phyloP scores from a whole-genome alignment of 2,329 filamentous ascomycete species.

The Laburnicola sp. region DNA sequence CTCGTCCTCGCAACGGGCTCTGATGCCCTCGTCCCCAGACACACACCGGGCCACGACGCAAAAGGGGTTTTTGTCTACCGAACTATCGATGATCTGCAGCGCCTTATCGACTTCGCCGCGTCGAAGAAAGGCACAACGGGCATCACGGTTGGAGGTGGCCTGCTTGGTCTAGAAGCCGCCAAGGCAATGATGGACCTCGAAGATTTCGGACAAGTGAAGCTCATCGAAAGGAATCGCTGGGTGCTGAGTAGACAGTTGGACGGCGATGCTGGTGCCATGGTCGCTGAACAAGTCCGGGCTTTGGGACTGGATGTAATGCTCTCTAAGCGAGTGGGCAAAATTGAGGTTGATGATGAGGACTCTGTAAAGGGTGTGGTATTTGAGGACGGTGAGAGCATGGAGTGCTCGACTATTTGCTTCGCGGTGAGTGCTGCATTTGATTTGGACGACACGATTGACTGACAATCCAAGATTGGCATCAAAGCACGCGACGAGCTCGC shows the following conservation, averaged over 20 bases:
- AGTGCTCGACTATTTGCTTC: constrained; percentile 83
- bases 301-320: constrained; percentile 80
- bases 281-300: constrained; percentile 77
- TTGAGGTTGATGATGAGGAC: constrained; percentile 69
- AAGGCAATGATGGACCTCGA: constrained; percentile 89
- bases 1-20: constrained; percentile 86
- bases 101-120: constrained; percentile 72
- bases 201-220: constrained; percentile 70
- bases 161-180: constrained; percentile 84
- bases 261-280: constrained; percentile 75
- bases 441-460: constrained; percentile 1
- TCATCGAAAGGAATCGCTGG: constrained; percentile 83
- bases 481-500: constrained; percentile 79
- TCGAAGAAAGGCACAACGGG: constrained; percentile 69
- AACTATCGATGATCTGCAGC: constrained; percentile 78
- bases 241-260: constrained; percentile 82
- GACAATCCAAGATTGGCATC: constrained; percentile 67
- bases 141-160: constrained; percentile 78
- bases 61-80: constrained; percentile 87
- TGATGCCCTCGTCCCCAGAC: constrained; percentile 72
- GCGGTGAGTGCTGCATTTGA: constrained; percentile 54
- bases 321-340: constrained; percentile 72
- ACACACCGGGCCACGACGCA: constrained; percentile 77
- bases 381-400: constrained; percentile 76
- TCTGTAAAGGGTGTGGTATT: constrained; percentile 74